Conservation (phyloP, 306 rosid genomes). For the Oxytropis ochrocephala region DNA sequence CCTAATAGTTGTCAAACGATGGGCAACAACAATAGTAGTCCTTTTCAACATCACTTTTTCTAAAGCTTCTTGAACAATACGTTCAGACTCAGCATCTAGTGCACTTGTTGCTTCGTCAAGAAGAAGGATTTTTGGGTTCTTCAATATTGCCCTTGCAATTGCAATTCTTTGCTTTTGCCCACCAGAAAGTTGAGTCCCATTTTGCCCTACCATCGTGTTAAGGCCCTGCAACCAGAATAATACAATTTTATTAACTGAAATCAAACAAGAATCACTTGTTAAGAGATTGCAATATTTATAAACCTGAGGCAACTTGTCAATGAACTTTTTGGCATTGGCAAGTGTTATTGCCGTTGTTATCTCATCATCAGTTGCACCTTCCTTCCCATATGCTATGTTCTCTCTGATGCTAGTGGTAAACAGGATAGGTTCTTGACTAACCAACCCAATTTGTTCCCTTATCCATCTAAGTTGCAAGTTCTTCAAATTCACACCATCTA, state of each 20-base stretch:
- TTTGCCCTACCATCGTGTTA: slow-evolving; percentile 78
- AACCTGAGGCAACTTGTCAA: slow-evolving; percentile 62
- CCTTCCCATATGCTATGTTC: slow-evolving; percentile 80
- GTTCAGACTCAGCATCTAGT: slow-evolving; percentile 85
- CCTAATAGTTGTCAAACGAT: slow-evolving; percentile 82
- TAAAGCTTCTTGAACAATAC: slow-evolving; percentile 82
- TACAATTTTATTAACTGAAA: not conserved
- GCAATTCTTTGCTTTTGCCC: slow-evolving; percentile 98
- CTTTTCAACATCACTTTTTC: slow-evolving; percentile 54
- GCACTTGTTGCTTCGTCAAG: slow-evolving; percentile 98
- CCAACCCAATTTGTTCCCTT: slow-evolving; percentile 77
- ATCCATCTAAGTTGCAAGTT: slow-evolving; percentile 55
- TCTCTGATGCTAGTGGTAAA: slow-evolving; percentile 60
- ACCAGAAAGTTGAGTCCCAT: slow-evolving; percentile 89
- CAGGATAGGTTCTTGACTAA: slow-evolving; percentile 77
- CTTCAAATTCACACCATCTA: slow-evolving; percentile 71
- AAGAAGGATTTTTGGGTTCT: slow-evolving; percentile 80
- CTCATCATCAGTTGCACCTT: slow-evolving; percentile 66
- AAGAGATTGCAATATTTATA: not conserved
- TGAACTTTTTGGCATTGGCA: slow-evolving; percentile 85
- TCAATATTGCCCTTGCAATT: slow-evolving; percentile 86
- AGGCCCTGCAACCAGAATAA: slow-evolving; percentile 50
- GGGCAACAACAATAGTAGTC: slow-evolving; percentile 86
- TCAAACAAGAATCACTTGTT: not conserved
- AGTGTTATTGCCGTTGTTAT: slow-evolving; percentile 52